Evolutionary conservation across 2,329 filamentous ascomycete species (phyloP), one percentile per base, ranked within the genome.

Genomic region (Cladophialophora immunda): DNA sequence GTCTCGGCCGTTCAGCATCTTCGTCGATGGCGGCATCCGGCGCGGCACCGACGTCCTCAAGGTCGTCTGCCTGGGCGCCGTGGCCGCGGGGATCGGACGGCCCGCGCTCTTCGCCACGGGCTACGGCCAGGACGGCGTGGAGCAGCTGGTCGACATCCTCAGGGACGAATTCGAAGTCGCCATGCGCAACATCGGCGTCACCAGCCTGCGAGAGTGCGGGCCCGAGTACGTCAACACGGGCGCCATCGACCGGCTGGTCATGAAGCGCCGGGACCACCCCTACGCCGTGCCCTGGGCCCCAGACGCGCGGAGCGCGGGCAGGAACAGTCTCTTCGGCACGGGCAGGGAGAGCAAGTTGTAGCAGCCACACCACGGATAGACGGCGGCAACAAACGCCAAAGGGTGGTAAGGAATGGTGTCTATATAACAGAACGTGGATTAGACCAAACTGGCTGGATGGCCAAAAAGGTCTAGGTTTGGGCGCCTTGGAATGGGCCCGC

Each of bases 1-100:
- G 11, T 54, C 69, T 0, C 60, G 58, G 22, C 69, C 70, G 2
- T 71, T 87, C 71, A 82, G 86, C 64, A 77, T 87, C 2, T 84
- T 84, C 54, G 78, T 87, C 25, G 64, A 69, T 38, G 65, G 85
- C 32, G 85, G 85, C 0, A 82, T 87, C 59, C 80, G 82, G 25
- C 80, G 85, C 2, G 85, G 85, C 0, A 83, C 83, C 0, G 85
- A 87, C 67, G 82, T 87, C 5, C 78, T 87, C 25, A 87, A 87
- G 69, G 83, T 83, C 2, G 73, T 87, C 7, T 83, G 82, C 27
- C 75, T 87, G 0, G 85, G 85, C 0, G 85, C 84, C 4, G 85
- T 81, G 0, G 84, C 84, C 11, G 85, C 86, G 3, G 84, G 85
- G 0, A 80, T 87, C 58, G 85, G 85, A 0, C 76, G 85, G 15